These are phyloP conservation scores for Musa balbisiana DNA, from an alignment of 202 grass and related monocot genomes.

Conservation along the genomic window DNA sequence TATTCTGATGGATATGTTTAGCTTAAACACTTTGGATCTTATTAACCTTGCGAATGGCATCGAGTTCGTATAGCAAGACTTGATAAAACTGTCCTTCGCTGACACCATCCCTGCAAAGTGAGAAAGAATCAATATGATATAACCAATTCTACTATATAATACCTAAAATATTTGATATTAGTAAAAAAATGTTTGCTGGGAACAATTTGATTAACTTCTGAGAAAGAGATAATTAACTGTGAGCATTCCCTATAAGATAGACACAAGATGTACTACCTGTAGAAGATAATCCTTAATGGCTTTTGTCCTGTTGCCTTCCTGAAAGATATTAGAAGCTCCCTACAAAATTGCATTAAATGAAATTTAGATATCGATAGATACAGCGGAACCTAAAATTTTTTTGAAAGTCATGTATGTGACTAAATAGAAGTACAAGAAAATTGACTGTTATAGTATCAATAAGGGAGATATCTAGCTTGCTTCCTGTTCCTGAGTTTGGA, in stretches of 20 bases:
- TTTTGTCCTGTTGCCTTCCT: conserved; percentile 24
- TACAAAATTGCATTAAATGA: not conserved
- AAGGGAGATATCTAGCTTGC: not conserved
- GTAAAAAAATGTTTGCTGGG: not conserved
- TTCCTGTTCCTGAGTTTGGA: not conserved
- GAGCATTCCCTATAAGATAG: not conserved
- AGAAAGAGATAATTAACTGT: no score
- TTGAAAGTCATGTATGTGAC: no score
- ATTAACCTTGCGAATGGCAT: conserved; percentile 30
- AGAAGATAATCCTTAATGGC: conserved; percentile 20
- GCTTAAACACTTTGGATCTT: not conserved
- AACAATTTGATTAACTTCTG: no score
- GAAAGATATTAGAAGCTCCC: conserved; percentile 21
- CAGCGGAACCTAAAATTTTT: no score
- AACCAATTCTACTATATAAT: not conserved
- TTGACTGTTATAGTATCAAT: no score
- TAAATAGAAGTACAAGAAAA: no score
- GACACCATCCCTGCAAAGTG: conserved; percentile 19
- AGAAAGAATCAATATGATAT: not conserved
- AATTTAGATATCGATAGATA: no score
- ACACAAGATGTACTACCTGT: not conserved
- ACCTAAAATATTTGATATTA: not conserved
- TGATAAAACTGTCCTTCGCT: conserved; percentile 32
- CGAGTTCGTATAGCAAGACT: conserved; percentile 26
- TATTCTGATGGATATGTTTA: not conserved